Conservation (phyloP, 129 eudicot species). For the Tagetes erecta region DNA sequence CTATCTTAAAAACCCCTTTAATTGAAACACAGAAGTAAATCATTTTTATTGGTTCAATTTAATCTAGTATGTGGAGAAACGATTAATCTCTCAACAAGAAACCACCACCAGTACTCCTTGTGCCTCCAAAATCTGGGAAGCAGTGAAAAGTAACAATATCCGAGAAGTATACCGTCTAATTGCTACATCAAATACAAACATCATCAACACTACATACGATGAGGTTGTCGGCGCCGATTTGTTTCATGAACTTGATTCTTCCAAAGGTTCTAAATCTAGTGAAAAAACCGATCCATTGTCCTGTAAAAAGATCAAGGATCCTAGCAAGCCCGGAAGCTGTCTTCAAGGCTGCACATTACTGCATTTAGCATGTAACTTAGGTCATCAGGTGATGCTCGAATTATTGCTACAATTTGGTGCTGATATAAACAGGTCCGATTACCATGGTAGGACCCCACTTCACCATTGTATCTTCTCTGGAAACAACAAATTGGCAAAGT, state of each 20-base stretch:
- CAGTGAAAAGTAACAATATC: conserved; percentile 64
- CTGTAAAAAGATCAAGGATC: conserved; percentile 46
- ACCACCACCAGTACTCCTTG: conserved; percentile 25
- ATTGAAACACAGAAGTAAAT: not conserved
- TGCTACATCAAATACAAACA: conserved; percentile 47
- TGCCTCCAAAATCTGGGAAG: conserved; percentile 75
- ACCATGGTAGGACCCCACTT: conserved; percentile 86
- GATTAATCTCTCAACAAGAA: conserved; percentile 51
- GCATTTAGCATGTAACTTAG: conserved; percentile 79
- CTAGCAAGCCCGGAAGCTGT: conserved; percentile 54
- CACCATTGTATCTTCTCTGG: conserved; percentile 75
- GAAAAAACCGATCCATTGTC: conserved; percentile 45
- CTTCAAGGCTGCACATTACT: conserved; percentile 78
- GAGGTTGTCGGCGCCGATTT: conserved; percentile 51
- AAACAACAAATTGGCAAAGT: conserved; percentile 75
- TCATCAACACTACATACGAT: conserved; percentile 69
- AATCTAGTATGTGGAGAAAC: conserved; percentile 71
- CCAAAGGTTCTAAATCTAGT: not conserved
- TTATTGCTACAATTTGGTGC: conserved; percentile 88
- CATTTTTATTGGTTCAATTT: conserved; percentile 13
- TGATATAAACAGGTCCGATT: conserved; percentile 76
- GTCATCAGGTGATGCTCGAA: conserved; percentile 75
- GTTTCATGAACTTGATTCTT: conserved; percentile 37
- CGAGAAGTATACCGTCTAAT: conserved; percentile 68
- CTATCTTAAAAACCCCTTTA: not conserved